These are phyloP conservation scores for Effrenium voratum DNA, from an alignment of 73 alveolate genomes.

Conservation along the genomic window DNA sequence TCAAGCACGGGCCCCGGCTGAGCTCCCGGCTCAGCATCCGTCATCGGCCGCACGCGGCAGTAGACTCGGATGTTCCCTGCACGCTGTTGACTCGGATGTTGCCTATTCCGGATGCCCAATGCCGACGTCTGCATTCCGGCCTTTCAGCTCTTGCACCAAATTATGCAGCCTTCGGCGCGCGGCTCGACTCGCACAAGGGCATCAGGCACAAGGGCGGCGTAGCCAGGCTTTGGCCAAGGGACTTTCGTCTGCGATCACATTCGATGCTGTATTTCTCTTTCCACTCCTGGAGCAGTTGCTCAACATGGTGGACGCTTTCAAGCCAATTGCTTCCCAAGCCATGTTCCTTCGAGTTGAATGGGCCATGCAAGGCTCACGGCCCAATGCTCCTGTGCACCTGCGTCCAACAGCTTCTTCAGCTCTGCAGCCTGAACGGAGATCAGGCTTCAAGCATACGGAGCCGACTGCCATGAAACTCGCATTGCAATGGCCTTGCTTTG, in stretches of 20 bases:
- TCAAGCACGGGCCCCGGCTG: background rate
- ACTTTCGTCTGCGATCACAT: conserved; percentile 86
- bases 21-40: conserved; percentile 47
- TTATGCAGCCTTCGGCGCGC: conserved; percentile 65
- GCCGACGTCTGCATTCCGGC: background rate
- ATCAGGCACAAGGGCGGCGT: background rate
- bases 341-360: background rate
- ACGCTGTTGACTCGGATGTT: too few relatives aligned
- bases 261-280: conserved; percentile 79
- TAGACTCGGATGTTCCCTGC: conserved; percentile 92
- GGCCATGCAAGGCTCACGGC: background rate
- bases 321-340: background rate
- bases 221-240: background rate
- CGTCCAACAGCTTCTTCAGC: conserved; percentile 53
- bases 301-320: background rate
- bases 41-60: conserved; percentile 92
- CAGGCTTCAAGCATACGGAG: background rate
- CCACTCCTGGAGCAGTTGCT: conserved; percentile 60
- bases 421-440: conserved; percentile 28
- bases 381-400: conserved; percentile 33
- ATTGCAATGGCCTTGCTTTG: conserved; percentile 47
- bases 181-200: background rate
- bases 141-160: conserved; percentile 88
- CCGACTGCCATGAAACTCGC: background rate
- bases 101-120: background rate